Conservation (phyloP, 2,329 filamentous ascomycete species). For the Talaromyces sp. region DNA sequence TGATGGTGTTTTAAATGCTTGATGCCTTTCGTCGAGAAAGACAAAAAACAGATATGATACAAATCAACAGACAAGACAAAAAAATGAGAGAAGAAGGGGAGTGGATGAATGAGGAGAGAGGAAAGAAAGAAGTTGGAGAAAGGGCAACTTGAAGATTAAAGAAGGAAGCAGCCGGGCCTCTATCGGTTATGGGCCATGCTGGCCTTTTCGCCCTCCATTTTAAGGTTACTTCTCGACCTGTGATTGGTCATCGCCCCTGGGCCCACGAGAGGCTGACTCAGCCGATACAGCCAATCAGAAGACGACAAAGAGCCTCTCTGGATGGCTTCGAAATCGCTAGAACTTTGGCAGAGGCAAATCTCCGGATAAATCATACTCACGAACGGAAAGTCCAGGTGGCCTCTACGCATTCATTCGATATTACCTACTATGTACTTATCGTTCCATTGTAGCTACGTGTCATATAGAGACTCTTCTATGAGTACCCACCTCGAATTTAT, state of each 20-base stretch:
- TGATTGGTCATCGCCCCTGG: slow-evolving; percentile 33
- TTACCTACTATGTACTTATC: not conserved
- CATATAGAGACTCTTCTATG: not conserved
- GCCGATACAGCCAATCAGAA: slow-evolving; percentile 11
- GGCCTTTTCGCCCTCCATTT: slow-evolving; percentile 40
- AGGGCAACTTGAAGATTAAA: slow-evolving; percentile 19
- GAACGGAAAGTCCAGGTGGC: not conserved
- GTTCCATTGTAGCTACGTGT: not conserved
- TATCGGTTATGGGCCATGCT: slow-evolving; percentile 41
- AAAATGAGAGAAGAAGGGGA: slow-evolving; percentile 20
- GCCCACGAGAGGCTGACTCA: slow-evolving; percentile 29
- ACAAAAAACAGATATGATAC: slow-evolving; percentile 14
- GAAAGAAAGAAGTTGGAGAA: slow-evolving; percentile 18
- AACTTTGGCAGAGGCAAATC: slow-evolving; percentile 4
- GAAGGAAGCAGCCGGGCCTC: slow-evolving; percentile 26
- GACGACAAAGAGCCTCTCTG: slow-evolving; percentile 18
- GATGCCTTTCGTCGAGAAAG: slow-evolving; percentile 3
- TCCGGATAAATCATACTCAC: not conserved
- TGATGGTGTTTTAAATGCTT: slow-evolving; percentile 17
- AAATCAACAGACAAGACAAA: slow-evolving; percentile 8
- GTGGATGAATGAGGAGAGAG: slow-evolving; percentile 17
- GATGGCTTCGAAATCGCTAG: slow-evolving; percentile 16
- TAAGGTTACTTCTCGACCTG: slow-evolving; percentile 38
- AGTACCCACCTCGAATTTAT: not conserved
- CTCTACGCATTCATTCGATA: no score